Base-by-base conservation (phyloP, 306 rosid species). In the Acacia acuminata region DNA sequence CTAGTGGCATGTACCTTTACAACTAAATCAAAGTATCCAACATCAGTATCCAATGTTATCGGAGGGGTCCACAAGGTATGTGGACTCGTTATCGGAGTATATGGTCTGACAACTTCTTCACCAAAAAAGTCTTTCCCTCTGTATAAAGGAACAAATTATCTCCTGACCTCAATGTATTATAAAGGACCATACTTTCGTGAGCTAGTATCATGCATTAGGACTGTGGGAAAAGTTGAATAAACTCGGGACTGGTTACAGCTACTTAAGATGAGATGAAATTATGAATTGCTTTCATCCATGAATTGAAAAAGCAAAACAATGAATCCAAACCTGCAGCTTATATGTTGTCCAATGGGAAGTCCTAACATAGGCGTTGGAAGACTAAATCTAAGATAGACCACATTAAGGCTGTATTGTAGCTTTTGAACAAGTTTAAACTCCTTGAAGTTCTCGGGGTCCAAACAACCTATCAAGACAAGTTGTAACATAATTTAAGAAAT, bases 311-410 rank as follows among this genome's bases (percentile, higher is more conserved):
- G 53, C 25, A 74, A 84, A 70, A 36, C 27, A 47, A 45, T 42
- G 1, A 73, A 79, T 65, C 14, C n/a, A 79, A 85, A 94, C 98
- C 93, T 94, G 97, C 98, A 94, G 75, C 91, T 90, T 64, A 94
- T 90, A 82, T 94, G 98, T 51, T 92, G 96, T 84, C 98, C 98
- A 79, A 94, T 91, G 65, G 98, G 98, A 82, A 94, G 98, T 66
- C 98, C 96, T 85, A 94, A 81, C 50, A 88, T 85, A 71, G 92
- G 76, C 45, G 73, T 79, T 3, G 92, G 94, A 77, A 94, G 98
- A 15, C 74, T 79, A 87, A 94, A 94, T 78, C 72, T 91, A 79
- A 94, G 92, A 38, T 87, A 91, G 4, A 96, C 96, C 82, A 91
- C 97, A 87, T 94, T 92, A 86, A 89, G 95, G 91, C 97, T 92